These are phyloP conservation scores for Euphrasia arctica DNA, from an alignment of 305 asterid genomes.

Conservation along the genomic window DNA sequence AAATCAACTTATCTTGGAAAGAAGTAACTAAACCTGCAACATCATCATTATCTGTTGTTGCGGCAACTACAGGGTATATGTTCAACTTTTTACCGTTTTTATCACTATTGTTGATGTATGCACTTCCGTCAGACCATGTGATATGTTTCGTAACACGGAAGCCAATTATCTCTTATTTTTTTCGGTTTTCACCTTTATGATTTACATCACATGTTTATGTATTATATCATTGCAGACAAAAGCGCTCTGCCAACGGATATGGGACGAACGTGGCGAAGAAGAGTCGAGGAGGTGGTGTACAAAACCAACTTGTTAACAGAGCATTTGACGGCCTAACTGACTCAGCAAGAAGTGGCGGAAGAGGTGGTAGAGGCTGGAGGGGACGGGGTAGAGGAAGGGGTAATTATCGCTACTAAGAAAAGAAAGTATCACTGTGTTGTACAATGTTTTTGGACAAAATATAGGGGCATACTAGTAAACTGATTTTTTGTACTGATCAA, in stretches of 20 bases:
- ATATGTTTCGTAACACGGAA: constrained; percentile 31
- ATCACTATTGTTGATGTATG: too few relatives aligned
- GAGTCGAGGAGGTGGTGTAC: constrained; percentile 67
- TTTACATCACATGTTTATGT: constrained; percentile 5
- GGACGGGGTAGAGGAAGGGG: constrained; percentile 61
- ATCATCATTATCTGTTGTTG: constrained; percentile 39
- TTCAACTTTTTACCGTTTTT: too few relatives aligned
- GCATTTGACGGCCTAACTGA: constrained; percentile 69
- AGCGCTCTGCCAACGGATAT: constrained; percentile 52
- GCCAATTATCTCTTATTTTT: constrained; percentile 23
- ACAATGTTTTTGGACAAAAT: constrained; percentile 25
- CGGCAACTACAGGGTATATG: constrained; percentile 30
- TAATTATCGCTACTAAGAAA: constrained; percentile 27
- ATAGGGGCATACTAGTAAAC: constrained; percentile 16
- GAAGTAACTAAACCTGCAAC: constrained; percentile 57
- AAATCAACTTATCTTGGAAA: constrained; percentile 80
- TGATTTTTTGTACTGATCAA: constrained; percentile 19
- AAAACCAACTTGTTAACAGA: constrained; percentile 69
- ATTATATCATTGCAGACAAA: constrained; percentile 47
- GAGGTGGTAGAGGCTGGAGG: constrained; percentile 72
- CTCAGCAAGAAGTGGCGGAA: constrained; percentile 44
- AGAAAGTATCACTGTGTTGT: constrained; percentile 33
- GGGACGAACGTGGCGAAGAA: constrained; percentile 46
- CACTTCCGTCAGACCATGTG: too few relatives aligned
- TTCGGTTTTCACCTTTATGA: neutral